Conservation (phyloP, 768 basidiomycete species). For the Amanita muscaria region DNA sequence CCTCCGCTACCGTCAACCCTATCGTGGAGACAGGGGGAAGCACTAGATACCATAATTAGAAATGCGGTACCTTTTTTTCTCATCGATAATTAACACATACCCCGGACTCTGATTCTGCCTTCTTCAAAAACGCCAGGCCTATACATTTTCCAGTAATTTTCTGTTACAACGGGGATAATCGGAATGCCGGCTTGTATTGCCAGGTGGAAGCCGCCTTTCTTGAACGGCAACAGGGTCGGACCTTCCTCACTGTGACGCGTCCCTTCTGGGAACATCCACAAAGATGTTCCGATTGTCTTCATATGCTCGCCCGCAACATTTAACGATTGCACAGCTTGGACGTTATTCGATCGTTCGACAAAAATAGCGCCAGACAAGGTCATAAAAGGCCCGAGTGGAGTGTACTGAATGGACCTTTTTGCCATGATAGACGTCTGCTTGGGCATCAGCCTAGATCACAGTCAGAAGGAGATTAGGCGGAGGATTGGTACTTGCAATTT, state of each 20-base stretch:
- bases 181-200: slow-evolving; percentile 88
- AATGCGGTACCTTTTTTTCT: too few species aligned
- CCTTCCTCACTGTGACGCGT: slow-evolving; percentile 68
- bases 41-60: slow-evolving; percentile 38
- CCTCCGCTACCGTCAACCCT: slow-evolving; percentile 63
- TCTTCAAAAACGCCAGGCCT: slow-evolving; percentile 65
- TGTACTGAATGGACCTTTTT: slow-evolving; percentile 81
- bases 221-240: slow-evolving; percentile 75
- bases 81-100: too few species aligned
- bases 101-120: slow-evolving; percentile 75
- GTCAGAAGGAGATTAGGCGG: slow-evolving; percentile 8
- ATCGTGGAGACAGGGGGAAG: slow-evolving; percentile 82
- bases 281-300: slow-evolving; percentile 57
- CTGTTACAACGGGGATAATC: slow-evolving; percentile 83
- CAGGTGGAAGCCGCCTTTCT: slow-evolving; percentile 97
- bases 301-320: slow-evolving; percentile 71
- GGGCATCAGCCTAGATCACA: slow-evolving; percentile 61
- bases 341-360: slow-evolving; percentile 77
- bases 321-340: slow-evolving; percentile 66
- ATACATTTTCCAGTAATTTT: slow-evolving; percentile 91
- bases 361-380: slow-evolving; percentile 84
- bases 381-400: slow-evolving; percentile 91
- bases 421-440: slow-evolving; percentile 81
- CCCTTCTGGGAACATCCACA: slow-evolving; percentile 97
- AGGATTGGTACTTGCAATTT: slow-evolving; percentile 2